These are phyloP conservation scores for Penicillium frequentans DNA, from an alignment of 2,329 filamentous ascomycete genomes.

Conservation along the genomic window DNA sequence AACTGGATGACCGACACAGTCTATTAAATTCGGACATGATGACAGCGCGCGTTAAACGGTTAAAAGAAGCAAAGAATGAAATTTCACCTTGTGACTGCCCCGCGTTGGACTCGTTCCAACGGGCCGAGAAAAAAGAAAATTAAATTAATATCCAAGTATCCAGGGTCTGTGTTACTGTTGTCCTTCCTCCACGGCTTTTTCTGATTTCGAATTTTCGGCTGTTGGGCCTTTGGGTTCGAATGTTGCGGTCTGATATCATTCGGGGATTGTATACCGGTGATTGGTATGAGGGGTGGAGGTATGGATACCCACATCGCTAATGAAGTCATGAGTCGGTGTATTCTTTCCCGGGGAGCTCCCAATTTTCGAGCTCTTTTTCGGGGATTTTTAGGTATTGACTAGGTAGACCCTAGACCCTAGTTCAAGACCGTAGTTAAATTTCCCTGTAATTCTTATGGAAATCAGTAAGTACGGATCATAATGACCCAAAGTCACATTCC, in stretches of 20 bases:
- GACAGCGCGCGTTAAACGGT: neutral
- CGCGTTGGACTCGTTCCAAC: neutral
- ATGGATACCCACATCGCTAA: neutral
- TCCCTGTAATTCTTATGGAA: too few relatives aligned
- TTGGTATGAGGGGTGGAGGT: neutral
- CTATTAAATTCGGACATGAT: neutral
- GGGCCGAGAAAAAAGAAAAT: neutral
- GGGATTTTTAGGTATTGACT: neutral
- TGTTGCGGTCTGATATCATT: constrained; percentile 1
- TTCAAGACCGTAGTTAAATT: too few relatives aligned
- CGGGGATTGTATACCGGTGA: neutral
- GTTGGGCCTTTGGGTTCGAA: neutral
- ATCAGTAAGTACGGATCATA: too few relatives aligned
- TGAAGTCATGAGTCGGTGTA: neutral
- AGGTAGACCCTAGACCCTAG: too few relatives aligned
- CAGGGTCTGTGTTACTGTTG: neutral
- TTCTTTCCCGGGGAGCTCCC: neutral
- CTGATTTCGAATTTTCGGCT: neutral
- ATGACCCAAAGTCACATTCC: neutral
- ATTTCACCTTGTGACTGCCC: neutral
- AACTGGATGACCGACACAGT: neutral
- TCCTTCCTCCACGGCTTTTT: neutral
- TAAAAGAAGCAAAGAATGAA: constrained; percentile 1
- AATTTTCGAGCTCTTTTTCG: too few relatives aligned
- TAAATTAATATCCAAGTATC: neutral